phyloP scores from a whole-genome alignment of 768 basidiomycete species.

The Calocybe cyanea region DNA sequence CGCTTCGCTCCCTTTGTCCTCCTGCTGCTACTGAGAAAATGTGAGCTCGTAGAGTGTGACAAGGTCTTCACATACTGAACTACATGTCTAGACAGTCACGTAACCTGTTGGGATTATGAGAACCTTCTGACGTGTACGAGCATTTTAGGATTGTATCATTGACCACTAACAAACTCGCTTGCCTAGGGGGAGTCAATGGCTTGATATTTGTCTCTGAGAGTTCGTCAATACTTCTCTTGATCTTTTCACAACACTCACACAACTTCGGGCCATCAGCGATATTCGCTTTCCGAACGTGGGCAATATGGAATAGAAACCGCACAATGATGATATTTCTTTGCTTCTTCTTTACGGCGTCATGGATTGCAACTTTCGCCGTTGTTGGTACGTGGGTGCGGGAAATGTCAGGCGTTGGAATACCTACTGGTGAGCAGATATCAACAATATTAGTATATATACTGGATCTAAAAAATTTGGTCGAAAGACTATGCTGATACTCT shows the following conservation, averaged over 20 bases:
- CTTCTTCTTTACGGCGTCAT: background rate
- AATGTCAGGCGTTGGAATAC: too few relatives aligned
- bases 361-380: background rate
- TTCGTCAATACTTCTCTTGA: background rate
- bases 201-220: constrained; percentile 2
- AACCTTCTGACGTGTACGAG: background rate
- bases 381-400: background rate
- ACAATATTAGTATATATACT: too few relatives aligned
- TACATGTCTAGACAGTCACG: background rate
- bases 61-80: too few relatives aligned
- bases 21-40: background rate
- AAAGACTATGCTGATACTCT: too few relatives aligned
- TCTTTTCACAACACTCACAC: too few relatives aligned
- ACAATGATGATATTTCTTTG: background rate
- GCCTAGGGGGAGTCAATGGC: background rate
- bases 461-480: too few relatives aligned
- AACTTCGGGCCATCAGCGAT: background rate
- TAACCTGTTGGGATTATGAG: background rate
- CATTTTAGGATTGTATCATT: background rate
- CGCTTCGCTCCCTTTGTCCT: background rate
- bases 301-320: constrained; percentile 4
- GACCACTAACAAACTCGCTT: background rate
- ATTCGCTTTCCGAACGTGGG: constrained; percentile 8
- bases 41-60: background rate
- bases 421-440: background rate